phyloP scores from a whole-genome alignment of 2,329 filamentous ascomycete genomes.

The Fusarium sp. region DNA sequence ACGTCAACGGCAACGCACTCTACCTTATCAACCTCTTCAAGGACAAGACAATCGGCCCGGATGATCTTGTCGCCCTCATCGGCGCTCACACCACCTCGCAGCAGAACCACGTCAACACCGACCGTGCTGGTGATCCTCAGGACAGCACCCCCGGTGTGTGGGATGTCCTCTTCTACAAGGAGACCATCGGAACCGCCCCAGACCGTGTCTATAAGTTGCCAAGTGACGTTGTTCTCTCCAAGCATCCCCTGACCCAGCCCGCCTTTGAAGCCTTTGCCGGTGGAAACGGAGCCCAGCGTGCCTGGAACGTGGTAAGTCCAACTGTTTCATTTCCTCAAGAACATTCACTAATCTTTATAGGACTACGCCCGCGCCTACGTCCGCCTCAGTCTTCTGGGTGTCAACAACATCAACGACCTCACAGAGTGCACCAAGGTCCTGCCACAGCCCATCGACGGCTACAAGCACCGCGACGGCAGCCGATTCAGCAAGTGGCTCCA shows the following conservation, averaged over 20 bases:
- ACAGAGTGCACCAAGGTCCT: slow-evolving; percentile 67
- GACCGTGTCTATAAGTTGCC: slow-evolving; percentile 55
- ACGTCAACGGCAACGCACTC: slow-evolving; percentile 56
- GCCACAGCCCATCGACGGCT: slow-evolving; percentile 47
- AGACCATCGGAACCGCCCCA: slow-evolving; percentile 51
- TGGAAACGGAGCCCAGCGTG: slow-evolving; percentile 46
- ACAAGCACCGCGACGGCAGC: slow-evolving; percentile 32
- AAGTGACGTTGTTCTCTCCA: slow-evolving; percentile 55
- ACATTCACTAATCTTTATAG: slow-evolving; percentile 38
- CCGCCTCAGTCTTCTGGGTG: slow-evolving; percentile 65
- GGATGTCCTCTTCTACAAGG: slow-evolving; percentile 63
- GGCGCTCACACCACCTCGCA: slow-evolving; percentile 66
- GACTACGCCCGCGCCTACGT: slow-evolving; percentile 66
- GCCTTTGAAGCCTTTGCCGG: slow-evolving; percentile 54
- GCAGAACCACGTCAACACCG: slow-evolving; percentile 58
- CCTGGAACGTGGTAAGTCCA: slow-evolving; percentile 56
- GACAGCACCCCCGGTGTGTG: slow-evolving; percentile 65
- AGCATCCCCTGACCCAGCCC: slow-evolving; percentile 49
- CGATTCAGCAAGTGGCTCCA: slow-evolving; percentile 44
- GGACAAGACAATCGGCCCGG: slow-evolving; percentile 64
- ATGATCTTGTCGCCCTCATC: slow-evolving; percentile 64
- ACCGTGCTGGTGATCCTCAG: slow-evolving; percentile 57
- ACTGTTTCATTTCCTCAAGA: neutral
- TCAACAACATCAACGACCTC: slow-evolving; percentile 66
- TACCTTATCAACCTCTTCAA: slow-evolving; percentile 61